phyloP scores from a whole-genome alignment of 768 basidiomycete genomes.

The Phaffia australis region DNA sequence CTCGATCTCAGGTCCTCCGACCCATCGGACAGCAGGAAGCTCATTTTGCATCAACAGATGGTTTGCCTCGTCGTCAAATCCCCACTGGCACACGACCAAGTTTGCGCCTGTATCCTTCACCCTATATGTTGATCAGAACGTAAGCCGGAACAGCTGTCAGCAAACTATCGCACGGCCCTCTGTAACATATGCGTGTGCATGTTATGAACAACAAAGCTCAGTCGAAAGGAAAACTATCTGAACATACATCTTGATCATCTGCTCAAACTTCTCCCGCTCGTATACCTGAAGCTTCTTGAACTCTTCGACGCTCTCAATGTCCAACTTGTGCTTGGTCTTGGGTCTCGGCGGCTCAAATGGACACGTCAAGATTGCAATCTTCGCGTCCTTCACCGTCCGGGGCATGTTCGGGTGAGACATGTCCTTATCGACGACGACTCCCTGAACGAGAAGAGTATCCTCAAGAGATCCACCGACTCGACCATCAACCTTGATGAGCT shows the following conservation, averaged over 20 bases:
- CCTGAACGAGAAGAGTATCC: conserved; percentile 88
- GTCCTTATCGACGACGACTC: conserved; percentile 98
- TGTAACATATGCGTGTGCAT: not conserved
- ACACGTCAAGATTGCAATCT: conserved; percentile 92
- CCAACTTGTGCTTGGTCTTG: conserved; percentile 98
- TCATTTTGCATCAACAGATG: conserved; percentile 97
- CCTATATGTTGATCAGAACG: not conserved
- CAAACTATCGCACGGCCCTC: not conserved
- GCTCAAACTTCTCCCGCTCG: conserved; percentile 88
- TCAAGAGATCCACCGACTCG: conserved; percentile 96
- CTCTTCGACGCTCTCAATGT: conserved; percentile 92
- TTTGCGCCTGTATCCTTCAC: conserved; percentile 83
- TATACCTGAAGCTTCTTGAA: conserved; percentile 89
- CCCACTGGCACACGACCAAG: conserved; percentile 99
- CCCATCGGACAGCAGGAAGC: conserved; percentile 94
- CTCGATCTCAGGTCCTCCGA: conserved; percentile 98
- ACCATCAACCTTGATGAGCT: conserved; percentile 97
- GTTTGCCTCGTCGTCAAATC: conserved; percentile 99
- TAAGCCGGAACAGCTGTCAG: not conserved
- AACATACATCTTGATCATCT: conserved; percentile 70
- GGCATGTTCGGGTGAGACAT: conserved; percentile 99
- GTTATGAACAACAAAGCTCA: not conserved
- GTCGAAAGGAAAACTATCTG: not conserved
- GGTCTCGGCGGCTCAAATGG: conserved; percentile 98
- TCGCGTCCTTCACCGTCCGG: conserved; percentile 70